Evolutionary conservation across 2,329 filamentous ascomycete genomes (phyloP).

Genomic region (Colletotrichum salicis): DNA sequence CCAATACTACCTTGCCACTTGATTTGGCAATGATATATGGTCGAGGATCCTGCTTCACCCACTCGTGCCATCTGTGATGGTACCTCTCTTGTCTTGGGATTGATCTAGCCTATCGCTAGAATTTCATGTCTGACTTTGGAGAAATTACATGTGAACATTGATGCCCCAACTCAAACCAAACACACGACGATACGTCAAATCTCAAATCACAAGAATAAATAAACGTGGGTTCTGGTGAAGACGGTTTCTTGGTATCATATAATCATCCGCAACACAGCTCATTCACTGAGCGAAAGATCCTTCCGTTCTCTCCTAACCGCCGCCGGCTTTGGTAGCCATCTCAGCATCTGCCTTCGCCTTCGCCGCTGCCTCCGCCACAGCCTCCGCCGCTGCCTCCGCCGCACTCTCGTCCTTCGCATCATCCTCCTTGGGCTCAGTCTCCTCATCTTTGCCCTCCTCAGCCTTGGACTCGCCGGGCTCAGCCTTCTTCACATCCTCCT

Average conservation of each 20-base stretch:
- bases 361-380: neutral
- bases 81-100: neutral
- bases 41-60: neutral
- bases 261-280: neutral
- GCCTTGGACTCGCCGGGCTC: conserved; percentile 14
- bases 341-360: neutral
- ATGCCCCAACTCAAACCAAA: neutral
- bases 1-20: neutral
- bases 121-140: neutral
- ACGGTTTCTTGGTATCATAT: conserved; percentile 33
- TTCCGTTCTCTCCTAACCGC: neutral
- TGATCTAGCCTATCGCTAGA: neutral
- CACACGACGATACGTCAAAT: neutral
- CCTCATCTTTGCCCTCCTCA: conserved; percentile 9
- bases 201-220: neutral
- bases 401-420: neutral
- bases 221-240: neutral
- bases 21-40: neutral
- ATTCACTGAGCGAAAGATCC: neutral
- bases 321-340: neutral
- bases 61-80: neutral
- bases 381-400: neutral
- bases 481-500: neutral
- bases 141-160: neutral
- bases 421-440: neutral